These are phyloP conservation scores for Stagonosporopsis rhizophila DNA, from an alignment of 2,329 filamentous ascomycete genomes.

Conservation along the genomic window DNA sequence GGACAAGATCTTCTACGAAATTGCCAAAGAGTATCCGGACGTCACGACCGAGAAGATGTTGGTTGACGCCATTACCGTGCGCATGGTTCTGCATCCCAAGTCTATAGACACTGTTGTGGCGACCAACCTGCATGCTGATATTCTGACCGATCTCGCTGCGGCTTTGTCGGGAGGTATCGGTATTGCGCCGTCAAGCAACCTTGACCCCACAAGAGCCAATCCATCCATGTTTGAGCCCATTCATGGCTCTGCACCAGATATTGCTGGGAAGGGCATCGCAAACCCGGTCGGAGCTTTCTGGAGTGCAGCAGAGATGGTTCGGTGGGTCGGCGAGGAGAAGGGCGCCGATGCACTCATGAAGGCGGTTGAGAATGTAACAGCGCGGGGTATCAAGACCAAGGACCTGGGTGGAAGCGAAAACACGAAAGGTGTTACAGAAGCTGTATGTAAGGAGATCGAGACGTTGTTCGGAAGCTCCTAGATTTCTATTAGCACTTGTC, in stretches of 20 bases:
- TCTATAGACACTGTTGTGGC: constrained; percentile 57
- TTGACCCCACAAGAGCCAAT: constrained; percentile 66
- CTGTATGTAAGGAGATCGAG: constrained; percentile 62
- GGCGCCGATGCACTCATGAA: constrained; percentile 65
- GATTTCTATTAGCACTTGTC: background rate
- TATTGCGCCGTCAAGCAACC: constrained; percentile 71
- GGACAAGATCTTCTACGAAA: constrained; percentile 56
- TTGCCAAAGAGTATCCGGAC: constrained; percentile 55
- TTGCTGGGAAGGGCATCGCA: constrained; percentile 67
- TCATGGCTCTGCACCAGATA: constrained; percentile 70
- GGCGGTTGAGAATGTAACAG: constrained; percentile 67
- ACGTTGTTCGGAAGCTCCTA: constrained; percentile 43
- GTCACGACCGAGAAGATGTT: constrained; percentile 58
- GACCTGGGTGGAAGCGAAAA: constrained; percentile 66
- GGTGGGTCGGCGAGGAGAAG: constrained; percentile 66
- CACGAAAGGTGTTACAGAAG: constrained; percentile 66
- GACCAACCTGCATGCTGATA: constrained; percentile 64
- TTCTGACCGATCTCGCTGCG: constrained; percentile 71
- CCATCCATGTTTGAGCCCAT: constrained; percentile 70
- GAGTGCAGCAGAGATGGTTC: constrained; percentile 73
- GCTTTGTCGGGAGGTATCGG: constrained; percentile 71
- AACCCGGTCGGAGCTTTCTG: constrained; percentile 73
- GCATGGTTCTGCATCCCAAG: constrained; percentile 57
- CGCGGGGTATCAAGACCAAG: constrained; percentile 61
- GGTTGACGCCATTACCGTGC: constrained; percentile 58